Conservation (phyloP, 2,329 filamentous ascomycete genomes). For the Cryphonectria parasitica region DNA sequence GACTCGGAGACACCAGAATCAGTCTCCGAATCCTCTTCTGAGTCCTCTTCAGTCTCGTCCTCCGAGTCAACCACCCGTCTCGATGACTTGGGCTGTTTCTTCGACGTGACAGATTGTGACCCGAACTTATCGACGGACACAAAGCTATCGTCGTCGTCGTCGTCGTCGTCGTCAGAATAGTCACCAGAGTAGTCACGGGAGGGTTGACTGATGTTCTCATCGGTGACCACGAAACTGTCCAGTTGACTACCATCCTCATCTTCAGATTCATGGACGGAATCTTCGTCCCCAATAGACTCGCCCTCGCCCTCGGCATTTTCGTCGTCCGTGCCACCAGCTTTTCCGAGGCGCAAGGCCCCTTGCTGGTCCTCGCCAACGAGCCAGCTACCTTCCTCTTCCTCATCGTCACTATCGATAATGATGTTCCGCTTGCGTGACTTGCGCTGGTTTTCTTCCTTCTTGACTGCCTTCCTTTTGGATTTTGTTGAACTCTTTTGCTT, state of each 20-base stretch:
- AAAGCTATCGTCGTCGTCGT: conserved; percentile 42
- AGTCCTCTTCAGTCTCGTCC: conserved; percentile 38
- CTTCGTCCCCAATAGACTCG: conserved; percentile 74
- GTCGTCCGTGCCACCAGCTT: conserved; percentile 82
- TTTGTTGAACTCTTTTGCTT: conserved; percentile 41
- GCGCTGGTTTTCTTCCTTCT: conserved; percentile 39
- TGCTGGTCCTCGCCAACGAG: conserved; percentile 72
- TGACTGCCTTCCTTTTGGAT: conserved; percentile 40
- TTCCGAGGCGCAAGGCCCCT: conserved; percentile 65
- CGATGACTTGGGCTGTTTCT: conserved; percentile 36
- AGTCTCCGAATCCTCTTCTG: conserved; percentile 28
- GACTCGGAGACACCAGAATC: conserved; percentile 44
- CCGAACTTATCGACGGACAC: conserved; percentile 43
- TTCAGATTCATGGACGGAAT: conserved; percentile 63
- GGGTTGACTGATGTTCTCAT: conserved; percentile 43
- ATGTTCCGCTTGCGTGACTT: conserved; percentile 57
- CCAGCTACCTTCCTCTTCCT: conserved; percentile 76
- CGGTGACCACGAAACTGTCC: conserved; percentile 59
- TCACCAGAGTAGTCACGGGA: conserved; percentile 33
- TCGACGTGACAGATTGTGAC: conserved; percentile 38
- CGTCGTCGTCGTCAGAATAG: conserved; percentile 39
- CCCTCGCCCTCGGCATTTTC: conserved; percentile 88
- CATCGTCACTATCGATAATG: conserved; percentile 69
- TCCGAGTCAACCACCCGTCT: conserved; percentile 37
- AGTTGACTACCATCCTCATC: conserved; percentile 57